These are phyloP conservation scores for Flaveria bidentis DNA, from an alignment of 129 eudicot genomes.

Conservation along the genomic window DNA sequence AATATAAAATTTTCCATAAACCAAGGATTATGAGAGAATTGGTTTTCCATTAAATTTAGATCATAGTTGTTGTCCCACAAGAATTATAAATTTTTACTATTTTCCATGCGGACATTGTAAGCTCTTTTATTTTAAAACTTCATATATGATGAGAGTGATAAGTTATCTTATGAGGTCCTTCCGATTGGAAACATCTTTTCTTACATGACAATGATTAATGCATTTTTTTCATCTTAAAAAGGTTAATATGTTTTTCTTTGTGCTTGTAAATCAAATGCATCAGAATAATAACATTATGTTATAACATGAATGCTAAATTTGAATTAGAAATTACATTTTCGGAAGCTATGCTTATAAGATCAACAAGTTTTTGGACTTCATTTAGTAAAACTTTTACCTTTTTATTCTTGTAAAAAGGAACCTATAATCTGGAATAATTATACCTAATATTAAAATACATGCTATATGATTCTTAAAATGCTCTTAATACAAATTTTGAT, in stretches of 20 bases:
- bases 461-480: background rate
- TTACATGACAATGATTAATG: background rate
- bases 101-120: background rate
- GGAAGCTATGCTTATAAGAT: background rate
- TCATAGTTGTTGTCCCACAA: background rate
- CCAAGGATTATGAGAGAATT: background rate
- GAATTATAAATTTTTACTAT: background rate
- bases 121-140: background rate
- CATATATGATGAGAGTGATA: slow-evolving; percentile 7
- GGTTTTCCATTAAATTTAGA: background rate
- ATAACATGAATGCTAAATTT: background rate
- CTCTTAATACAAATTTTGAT: background rate
- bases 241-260: background rate
- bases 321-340: background rate
- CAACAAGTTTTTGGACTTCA: background rate
- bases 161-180: background rate
- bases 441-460: background rate
- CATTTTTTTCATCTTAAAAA: background rate
- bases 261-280: background rate
- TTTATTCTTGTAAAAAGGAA: background rate
- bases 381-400: background rate
- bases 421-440: background rate
- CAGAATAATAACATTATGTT: background rate
- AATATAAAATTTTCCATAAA: background rate
- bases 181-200: background rate